Conservation (phyloP, 2,329 filamentous ascomycete genomes). For the Fusarium verticillioides region DNA sequence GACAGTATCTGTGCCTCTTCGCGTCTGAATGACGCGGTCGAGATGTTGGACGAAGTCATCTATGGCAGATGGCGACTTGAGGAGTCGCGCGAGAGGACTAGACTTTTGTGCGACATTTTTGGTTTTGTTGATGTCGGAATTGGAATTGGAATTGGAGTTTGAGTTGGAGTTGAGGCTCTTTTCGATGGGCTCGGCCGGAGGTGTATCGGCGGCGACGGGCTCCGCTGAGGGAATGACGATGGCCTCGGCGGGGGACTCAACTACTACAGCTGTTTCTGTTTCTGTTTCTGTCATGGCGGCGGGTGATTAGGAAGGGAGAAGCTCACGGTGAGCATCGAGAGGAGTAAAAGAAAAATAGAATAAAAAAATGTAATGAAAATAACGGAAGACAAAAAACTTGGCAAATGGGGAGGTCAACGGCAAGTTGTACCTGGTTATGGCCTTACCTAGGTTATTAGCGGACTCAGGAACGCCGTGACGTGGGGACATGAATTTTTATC, state of each 20-base stretch:
- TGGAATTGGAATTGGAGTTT: background rate
- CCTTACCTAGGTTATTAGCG: constrained; percentile 10
- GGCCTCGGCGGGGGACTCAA: constrained; percentile 40
- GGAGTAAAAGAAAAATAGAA: background rate
- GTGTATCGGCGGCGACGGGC: constrained; percentile 33
- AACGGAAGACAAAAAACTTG: background rate
- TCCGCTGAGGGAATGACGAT: constrained; percentile 40
- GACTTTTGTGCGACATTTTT: background rate
- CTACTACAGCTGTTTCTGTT: constrained; percentile 40
- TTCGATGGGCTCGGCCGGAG: constrained; percentile 28
- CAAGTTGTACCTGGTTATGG: background rate
- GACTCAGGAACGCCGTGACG: constrained; percentile 7
- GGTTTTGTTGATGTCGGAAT: background rate
- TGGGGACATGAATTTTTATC: constrained; percentile 17
- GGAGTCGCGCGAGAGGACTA: constrained; percentile 27
- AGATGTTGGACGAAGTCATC: constrained; percentile 68
- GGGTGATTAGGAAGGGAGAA: constrained; percentile 19
- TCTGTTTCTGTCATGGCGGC: constrained; percentile 44
- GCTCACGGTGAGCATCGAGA: constrained; percentile 35
- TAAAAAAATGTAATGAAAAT: background rate
- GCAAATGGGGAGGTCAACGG: background rate
- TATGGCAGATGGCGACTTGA: constrained; percentile 42
- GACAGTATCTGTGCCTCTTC: constrained; percentile 74
- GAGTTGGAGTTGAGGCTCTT: constrained; percentile 3
- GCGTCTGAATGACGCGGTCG: constrained; percentile 73